These are phyloP conservation scores for Penicillium antarcticum DNA, from an alignment of 495 filamentous ascomycete species.

Conservation along the genomic window DNA sequence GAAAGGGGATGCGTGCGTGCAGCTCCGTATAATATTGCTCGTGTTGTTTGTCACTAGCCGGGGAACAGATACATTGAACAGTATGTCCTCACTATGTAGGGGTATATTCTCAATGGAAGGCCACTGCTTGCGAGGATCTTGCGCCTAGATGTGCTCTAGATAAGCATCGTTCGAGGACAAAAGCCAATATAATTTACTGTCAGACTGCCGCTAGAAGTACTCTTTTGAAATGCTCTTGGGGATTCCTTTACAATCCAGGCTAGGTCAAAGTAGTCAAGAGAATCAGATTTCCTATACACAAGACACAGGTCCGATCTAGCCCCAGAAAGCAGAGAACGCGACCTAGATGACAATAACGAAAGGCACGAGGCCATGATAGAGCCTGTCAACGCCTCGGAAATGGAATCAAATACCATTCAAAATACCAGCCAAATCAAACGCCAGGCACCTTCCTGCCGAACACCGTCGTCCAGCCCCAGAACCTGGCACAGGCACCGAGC, in stretches of 20 bases:
- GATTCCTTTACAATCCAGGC: no score
- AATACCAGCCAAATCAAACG: conserved; percentile 17
- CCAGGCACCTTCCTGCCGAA: conserved; percentile 21
- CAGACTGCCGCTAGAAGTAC: not conserved
- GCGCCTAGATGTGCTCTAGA: no score
- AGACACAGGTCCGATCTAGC: conserved; percentile 13
- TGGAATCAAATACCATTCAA: conserved; percentile 19
- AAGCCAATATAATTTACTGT: not conserved
- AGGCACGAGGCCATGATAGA: conserved; percentile 10
- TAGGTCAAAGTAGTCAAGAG: not conserved
- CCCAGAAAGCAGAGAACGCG: conserved; percentile 14
- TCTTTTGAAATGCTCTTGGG: no score
- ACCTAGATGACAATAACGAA: conserved; percentile 14
- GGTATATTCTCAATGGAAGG: not conserved
- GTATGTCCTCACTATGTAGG: not conserved
- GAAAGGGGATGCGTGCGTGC: conserved; percentile 20
- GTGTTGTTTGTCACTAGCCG: conserved; percentile 1
- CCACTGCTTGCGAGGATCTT: not conserved
- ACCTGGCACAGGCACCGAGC: conserved; percentile 7
- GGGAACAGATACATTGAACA: not conserved
- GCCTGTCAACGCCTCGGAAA: conserved; percentile 23
- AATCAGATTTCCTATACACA: conserved; percentile 2
- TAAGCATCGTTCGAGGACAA: no score
- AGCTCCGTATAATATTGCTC: conserved; percentile 1
- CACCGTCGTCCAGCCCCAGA: conserved; percentile 19